Evolutionary conservation across 2,329 filamentous ascomycete species (phyloP).

Genomic region (Ciborinia camelliae): DNA sequence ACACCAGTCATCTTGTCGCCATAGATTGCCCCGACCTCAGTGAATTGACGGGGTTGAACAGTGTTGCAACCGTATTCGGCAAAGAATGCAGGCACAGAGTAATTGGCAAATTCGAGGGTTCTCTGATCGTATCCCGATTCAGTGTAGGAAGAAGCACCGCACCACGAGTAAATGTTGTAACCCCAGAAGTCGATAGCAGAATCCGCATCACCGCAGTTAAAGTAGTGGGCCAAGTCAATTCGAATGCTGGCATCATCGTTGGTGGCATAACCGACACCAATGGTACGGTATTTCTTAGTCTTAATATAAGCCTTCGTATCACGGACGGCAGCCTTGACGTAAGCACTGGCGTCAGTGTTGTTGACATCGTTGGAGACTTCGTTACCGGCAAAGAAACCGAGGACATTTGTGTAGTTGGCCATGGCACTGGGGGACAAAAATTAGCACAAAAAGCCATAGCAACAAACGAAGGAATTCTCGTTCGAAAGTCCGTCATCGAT

Average conservation of each 20-base stretch:
- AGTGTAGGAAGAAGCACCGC: constrained; percentile 74
- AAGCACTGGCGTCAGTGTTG: constrained; percentile 89
- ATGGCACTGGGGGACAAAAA: constrained; percentile 46
- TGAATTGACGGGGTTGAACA: constrained; percentile 66
- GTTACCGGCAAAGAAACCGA: constrained; percentile 98
- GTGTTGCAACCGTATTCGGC: constrained; percentile 97
- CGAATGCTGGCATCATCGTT: constrained; percentile 87
- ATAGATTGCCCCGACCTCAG: constrained; percentile 81
- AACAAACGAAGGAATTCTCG: background rate
- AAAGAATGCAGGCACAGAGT: constrained; percentile 95
- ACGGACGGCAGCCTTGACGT: constrained; percentile 95
- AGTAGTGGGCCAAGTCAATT: constrained; percentile 80
- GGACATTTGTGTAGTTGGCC: constrained; percentile 79
- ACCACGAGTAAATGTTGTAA: constrained; percentile 99
- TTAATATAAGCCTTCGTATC: constrained; percentile 96
- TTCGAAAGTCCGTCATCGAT: background rate
- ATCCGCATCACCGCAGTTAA: constrained; percentile 75
- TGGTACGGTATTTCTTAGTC: constrained; percentile 67
- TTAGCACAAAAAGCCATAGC: background rate
- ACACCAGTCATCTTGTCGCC: constrained; percentile 75
- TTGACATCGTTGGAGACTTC: constrained; percentile 87
- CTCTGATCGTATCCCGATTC: constrained; percentile 78
- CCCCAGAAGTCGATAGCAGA: constrained; percentile 93
- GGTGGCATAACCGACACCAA: constrained; percentile 94
- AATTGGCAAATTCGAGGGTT: constrained; percentile 81